Base-by-base conservation (phyloP, 2,329 filamentous ascomycete species). In the Colletotrichum musicola region DNA sequence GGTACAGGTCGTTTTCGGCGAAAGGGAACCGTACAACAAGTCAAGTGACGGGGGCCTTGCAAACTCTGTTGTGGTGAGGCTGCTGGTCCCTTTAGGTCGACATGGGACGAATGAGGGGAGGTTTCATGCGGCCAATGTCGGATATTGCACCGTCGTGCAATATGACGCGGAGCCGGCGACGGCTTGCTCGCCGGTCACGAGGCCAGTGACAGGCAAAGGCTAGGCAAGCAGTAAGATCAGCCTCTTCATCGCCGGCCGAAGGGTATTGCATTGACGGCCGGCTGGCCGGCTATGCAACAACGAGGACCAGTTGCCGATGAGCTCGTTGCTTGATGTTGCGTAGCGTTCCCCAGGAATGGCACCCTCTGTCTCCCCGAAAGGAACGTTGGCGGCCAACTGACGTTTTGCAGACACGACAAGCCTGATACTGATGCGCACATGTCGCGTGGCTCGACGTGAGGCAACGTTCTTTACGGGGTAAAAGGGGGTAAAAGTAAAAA, bases 41-140 rank as follows among this genome's bases (percentile, higher is more conserved):
- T 68, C 65, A 68, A 68, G 20, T 68, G 65, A 68, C 42, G 55
- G 50, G 22, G 38, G 35, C 20, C 55, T 61, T 49, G 51, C 20
- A 68, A 60, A 68, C 55, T 68, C 50, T 42, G 30, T 68, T 62
- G 14, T 40, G 35, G 65, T 35, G 62, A 68, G 61, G 65, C 65
- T 68, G 61, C 61, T 46, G 20, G 20, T 38, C 40, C 50, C 27
- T 49, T 42, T 12, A 55, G 47, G 54, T 42, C 6, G 35, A 30
- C 49, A 65, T 60, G 62, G 60, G 65, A 68, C 35, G 65, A 59
- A 58, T 50, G 38, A 59, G 65, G 61, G 62, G 61, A 56, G 62
- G 65, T 68, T 68, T 68, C 65, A 68, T 55, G 38, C 55, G 49
- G 20, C 25, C 22, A 47, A 53, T 40, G 62, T 65, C 55, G 61